Base-by-base conservation (phyloP, 805 yeast species). In the Candida easanensis region DNA sequence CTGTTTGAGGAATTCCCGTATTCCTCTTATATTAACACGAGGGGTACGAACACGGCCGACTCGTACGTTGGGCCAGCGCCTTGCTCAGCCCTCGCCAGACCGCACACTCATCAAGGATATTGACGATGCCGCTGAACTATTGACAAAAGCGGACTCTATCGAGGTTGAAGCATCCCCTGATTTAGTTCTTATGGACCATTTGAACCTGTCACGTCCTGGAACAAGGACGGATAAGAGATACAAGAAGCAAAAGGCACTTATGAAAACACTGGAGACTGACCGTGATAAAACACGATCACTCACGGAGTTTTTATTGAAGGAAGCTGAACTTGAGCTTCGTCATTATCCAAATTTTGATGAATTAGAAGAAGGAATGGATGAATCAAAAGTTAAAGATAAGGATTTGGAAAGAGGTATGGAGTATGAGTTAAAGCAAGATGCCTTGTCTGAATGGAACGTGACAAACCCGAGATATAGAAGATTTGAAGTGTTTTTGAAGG, bases 191-290 rank as follows among this genome's bases (percentile, higher is more conserved):
- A 18, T 56, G 14, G 57, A 56, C 14, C 46, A 45, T 31, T 21
- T 55, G 36, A 55, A 55, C 44, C 34, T 38, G 5, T 37, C 57
- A 2, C 44, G 49, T 8, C 58, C 58, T 1, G 57, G 54, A 1
- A 49, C 54, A 8, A 39, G 33, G 28, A 56, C 53, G 3, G 58
- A 56, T 38, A 35, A 39, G 26, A 30, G 58, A n/a, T 56, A 45
- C 32, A 33, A 27, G 34, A 38, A 36, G 25, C 56, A 51, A 34
- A 44, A 41, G 30, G 26, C 35, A 16, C 14, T 28, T 14, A 15
- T 54, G 38, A 36, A 21, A 30, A 36, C 13, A 3, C 27, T 49
- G 10, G 17, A 28, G 1, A 16, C 43, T 8, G 51, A 50, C 9
- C 30, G 41, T 13, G 52, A 46, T 4, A 50, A 45, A 34, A 37